These are phyloP conservation scores for Kalanchoe fedtschenkoi DNA, from an alignment of 164 flowering plant genomes.

Conservation along the genomic window DNA sequence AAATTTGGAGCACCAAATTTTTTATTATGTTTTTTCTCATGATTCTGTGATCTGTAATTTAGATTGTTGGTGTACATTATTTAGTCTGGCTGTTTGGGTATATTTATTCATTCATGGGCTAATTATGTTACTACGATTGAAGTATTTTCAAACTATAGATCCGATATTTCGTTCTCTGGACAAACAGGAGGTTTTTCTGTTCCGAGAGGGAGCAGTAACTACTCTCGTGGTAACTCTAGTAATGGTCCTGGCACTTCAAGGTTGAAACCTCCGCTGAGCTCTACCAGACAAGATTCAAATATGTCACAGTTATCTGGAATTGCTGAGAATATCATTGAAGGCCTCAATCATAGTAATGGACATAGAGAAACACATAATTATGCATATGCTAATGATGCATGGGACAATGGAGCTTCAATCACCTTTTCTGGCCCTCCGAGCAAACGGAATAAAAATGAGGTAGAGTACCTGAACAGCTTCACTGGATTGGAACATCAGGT, in stretches of 20 bases:
- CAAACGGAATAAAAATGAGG: slow-evolving; percentile 30
- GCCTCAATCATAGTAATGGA: slow-evolving; percentile 23
- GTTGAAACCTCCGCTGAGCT: slow-evolving; percentile 63
- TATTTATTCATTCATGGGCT: too few relatives aligned
- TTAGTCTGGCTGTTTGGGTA: too few relatives aligned
- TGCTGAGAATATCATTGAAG: slow-evolving; percentile 28
- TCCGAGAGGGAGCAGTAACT: slow-evolving; percentile 31
- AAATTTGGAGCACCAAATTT: too few relatives aligned
- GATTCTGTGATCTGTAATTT: too few relatives aligned
- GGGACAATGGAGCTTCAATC: slow-evolving; percentile 46
- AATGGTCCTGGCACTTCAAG: slow-evolving; percentile 33
- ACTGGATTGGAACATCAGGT: slow-evolving; percentile 54
- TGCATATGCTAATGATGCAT: slow-evolving; percentile 38
- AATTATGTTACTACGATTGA: not conserved
- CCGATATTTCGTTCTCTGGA: not conserved
- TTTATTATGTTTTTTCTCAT: too few relatives aligned
- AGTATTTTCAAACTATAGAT: too few relatives aligned
- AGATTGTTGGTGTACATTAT: too few relatives aligned
- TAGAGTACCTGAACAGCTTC: slow-evolving; percentile 23
- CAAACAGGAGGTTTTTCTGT: slow-evolving; percentile 34
- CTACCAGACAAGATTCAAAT: slow-evolving; percentile 64
- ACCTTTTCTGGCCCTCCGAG: slow-evolving; percentile 36
- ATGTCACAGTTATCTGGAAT: slow-evolving; percentile 65
- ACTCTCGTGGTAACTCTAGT: slow-evolving; percentile 21
- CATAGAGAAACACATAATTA: slow-evolving; percentile 18